Percentiles rank a stretch among this genome's conserved stretches.
These are phyloP conservation scores for Flaveria sonorensis DNA, from an alignment of 129 eudicot species.

Conservation along the genomic window DNA sequence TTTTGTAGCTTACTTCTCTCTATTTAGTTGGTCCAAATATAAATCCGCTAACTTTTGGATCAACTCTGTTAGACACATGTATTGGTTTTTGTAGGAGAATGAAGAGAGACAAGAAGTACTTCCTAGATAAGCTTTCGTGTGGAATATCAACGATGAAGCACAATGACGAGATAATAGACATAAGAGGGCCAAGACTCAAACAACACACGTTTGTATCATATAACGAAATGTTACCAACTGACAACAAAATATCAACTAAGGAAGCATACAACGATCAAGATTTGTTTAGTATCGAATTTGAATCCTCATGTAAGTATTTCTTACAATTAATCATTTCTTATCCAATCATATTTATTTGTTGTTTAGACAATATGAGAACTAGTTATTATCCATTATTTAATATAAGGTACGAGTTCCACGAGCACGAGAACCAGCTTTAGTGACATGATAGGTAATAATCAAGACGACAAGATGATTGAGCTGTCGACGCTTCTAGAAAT, in stretches of 20 bases:
- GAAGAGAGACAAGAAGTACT: constrained; percentile 41
- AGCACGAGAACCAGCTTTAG: constrained; percentile 40
- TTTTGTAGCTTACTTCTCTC: no score
- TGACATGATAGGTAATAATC: constrained; percentile 23
- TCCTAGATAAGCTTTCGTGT: constrained; percentile 48
- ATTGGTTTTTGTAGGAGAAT: constrained; percentile 31
- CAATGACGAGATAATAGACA: constrained; percentile 37
- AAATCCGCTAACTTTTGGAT: no score
- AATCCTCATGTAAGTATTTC: constrained; percentile 38
- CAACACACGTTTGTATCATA: neutral
- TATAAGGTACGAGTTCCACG: constrained; percentile 31
- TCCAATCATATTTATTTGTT: neutral
- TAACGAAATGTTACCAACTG: constrained; percentile 40
- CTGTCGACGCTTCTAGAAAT: constrained; percentile 29
- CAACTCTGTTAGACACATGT: neutral
- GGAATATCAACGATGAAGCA: constrained; percentile 55
- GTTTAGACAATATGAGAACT: neutral
- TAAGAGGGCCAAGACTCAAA: constrained; percentile 42
- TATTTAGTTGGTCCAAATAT: no score
- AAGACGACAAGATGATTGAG: constrained; percentile 27
- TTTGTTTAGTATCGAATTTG: constrained; percentile 48
- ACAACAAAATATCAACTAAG: constrained; percentile 17
- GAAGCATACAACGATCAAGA: constrained; percentile 36
- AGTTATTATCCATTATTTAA: neutral
- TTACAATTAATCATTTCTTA: neutral